Percentiles rank a stretch among this genome's conserved stretches.
Evolutionary conservation across 148 eudicot species (phyloP).

Genomic region (Fallopia convolvulus): DNA sequence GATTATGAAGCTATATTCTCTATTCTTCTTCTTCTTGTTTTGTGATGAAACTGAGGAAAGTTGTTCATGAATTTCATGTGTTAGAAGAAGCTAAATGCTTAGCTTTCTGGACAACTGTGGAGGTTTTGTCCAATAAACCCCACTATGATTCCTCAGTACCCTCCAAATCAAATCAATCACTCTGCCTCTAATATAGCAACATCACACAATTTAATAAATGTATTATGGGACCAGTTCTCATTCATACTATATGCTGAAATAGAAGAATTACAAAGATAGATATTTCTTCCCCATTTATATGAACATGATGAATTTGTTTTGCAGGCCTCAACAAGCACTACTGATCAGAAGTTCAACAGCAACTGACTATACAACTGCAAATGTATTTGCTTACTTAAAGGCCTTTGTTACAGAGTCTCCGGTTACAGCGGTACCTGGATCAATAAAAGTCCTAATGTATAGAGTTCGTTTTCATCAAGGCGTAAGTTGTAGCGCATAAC

Average conservation of each 20-base stretch:
- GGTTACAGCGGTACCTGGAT: neutral
- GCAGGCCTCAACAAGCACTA: conserved; percentile 57
- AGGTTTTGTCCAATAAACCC: neutral
- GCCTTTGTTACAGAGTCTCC: neutral
- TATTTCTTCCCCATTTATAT: too few relatives aligned
- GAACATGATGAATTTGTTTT: neutral
- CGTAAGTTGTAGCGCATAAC: too few relatives aligned
- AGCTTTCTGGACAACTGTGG: conserved; percentile 3
- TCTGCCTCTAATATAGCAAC: neutral
- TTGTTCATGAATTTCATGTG: too few relatives aligned
- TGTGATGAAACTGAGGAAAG: neutral
- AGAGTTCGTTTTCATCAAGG: neutral
- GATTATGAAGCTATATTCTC: too few relatives aligned
- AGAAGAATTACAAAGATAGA: neutral
- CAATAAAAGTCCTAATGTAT: neutral
- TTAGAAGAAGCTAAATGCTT: neutral
- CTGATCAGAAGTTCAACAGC: conserved; percentile 51
- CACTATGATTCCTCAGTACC: neutral
- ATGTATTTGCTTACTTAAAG: neutral
- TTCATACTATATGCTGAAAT: neutral
- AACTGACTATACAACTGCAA: neutral
- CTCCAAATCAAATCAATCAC: neutral
- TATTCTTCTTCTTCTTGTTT: neutral
- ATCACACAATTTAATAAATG: conserved; percentile 6
- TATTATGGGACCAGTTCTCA: conserved; percentile 3